These are phyloP conservation scores for Fusarium sp. DNA, from an alignment of 2,329 filamentous ascomycete genomes.

Conservation along the genomic window DNA sequence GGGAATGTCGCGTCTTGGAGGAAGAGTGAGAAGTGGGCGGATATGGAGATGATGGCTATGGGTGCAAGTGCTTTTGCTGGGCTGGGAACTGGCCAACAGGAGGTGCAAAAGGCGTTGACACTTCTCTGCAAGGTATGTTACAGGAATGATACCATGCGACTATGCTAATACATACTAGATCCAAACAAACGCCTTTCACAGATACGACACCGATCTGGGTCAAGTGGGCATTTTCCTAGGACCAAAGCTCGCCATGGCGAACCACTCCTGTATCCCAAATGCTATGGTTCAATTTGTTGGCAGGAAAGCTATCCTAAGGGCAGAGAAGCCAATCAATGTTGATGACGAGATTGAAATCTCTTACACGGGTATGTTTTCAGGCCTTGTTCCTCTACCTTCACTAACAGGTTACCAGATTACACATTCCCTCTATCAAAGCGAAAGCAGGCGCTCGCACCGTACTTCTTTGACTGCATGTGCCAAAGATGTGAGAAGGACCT, in stretches of 20 bases:
- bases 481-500: slow-evolving; percentile 63
- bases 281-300: slow-evolving; percentile 68
- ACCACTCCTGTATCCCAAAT: slow-evolving; percentile 73
- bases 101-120: slow-evolving; percentile 57
- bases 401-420: slow-evolving; percentile 55
- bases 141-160: background rate
- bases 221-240: slow-evolving; percentile 68
- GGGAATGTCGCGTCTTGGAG: slow-evolving; percentile 59
- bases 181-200: slow-evolving; percentile 71
- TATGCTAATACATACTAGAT: slow-evolving; percentile 55
- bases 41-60: slow-evolving; percentile 63
- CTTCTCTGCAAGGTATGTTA: slow-evolving; percentile 66
- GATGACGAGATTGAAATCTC: slow-evolving; percentile 71
- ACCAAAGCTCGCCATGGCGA: slow-evolving; percentile 67
- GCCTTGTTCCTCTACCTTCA: background rate
- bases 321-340: slow-evolving; percentile 60
- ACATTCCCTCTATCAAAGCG: slow-evolving; percentile 59
- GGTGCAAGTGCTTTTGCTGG: slow-evolving; percentile 58
- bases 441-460: slow-evolving; percentile 58
- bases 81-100: slow-evolving; percentile 51
- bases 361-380: slow-evolving; percentile 63
- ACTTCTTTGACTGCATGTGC: slow-evolving; percentile 66
- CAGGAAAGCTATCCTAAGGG: slow-evolving; percentile 63
- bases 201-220: slow-evolving; percentile 64
- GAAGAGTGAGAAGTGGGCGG: slow-evolving; percentile 55